Conservation (phyloP, 1,139 yeast species). For the Torulaspora pretoriensis region DNA sequence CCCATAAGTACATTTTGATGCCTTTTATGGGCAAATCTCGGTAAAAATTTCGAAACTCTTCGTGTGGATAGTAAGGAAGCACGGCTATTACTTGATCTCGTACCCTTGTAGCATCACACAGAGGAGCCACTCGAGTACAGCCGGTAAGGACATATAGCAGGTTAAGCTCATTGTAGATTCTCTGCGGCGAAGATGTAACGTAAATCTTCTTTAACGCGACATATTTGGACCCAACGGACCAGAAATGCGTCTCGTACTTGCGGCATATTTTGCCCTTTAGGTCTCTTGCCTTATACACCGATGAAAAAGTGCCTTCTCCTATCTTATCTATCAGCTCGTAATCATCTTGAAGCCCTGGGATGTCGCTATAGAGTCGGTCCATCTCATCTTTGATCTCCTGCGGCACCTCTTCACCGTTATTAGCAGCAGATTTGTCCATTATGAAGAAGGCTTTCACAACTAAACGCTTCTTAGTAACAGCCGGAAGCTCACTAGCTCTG, state of each 20-base stretch:
- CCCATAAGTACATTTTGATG: slow-evolving; percentile 74
- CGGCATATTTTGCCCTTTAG: slow-evolving; percentile 29
- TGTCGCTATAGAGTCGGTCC: slow-evolving; percentile 55
- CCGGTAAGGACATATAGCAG: slow-evolving; percentile 65
- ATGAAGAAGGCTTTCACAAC: neutral
- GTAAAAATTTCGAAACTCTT: slow-evolving; percentile 84
- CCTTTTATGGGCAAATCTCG: slow-evolving; percentile 76
- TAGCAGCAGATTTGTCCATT: neutral
- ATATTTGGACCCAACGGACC: slow-evolving; percentile 45
- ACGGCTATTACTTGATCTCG: slow-evolving; percentile 93
- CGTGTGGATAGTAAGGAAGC: slow-evolving; percentile 84
- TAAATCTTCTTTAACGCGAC: slow-evolving; percentile 93
- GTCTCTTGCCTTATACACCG: slow-evolving; percentile 86
- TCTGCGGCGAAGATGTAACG: slow-evolving; percentile 89
- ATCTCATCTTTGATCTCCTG: slow-evolving; percentile 62
- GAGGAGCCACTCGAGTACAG: slow-evolving; percentile 75
- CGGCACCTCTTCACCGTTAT: slow-evolving; percentile 29
- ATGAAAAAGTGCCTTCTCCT: slow-evolving; percentile 93
- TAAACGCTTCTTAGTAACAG: too few species aligned
- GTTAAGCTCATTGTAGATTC: slow-evolving; percentile 83
- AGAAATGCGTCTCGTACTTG: slow-evolving; percentile 30
- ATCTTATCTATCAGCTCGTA: slow-evolving; percentile 75
- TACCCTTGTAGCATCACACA: slow-evolving; percentile 78
- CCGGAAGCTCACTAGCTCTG: too few species aligned
- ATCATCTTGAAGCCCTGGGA: slow-evolving; percentile 55